phyloP scores from a whole-genome alignment of 805 yeast genomes.

The Zygosaccharomyces bailii region DNA sequence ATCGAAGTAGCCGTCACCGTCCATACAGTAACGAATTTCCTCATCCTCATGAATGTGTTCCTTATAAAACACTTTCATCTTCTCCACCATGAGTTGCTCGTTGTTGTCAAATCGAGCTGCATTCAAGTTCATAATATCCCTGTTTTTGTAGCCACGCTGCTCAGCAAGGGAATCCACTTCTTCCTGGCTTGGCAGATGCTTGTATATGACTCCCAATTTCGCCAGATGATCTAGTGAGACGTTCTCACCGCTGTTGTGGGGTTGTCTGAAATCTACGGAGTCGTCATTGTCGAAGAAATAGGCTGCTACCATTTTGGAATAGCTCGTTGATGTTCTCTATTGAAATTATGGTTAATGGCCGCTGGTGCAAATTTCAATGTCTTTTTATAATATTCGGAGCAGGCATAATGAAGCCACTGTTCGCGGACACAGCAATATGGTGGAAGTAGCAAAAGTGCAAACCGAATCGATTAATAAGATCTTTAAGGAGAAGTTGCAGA shows the following conservation, averaged over 20 bases:
- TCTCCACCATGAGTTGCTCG: slow-evolving; percentile 54
- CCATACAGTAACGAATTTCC: slow-evolving; percentile 85
- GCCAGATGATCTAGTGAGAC: slow-evolving; percentile 51
- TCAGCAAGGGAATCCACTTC: slow-evolving; percentile 65
- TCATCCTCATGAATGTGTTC: slow-evolving; percentile 97
- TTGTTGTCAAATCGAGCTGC: slow-evolving; percentile 60
- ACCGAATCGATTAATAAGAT: not conserved
- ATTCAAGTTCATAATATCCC: slow-evolving; percentile 66
- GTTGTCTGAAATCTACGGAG: slow-evolving; percentile 57
- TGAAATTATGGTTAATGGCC: not conserved
- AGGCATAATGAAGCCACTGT: slow-evolving; percentile 1
- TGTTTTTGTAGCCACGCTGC: slow-evolving; percentile 71
- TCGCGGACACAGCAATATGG: not conserved
- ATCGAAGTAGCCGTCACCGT: slow-evolving; percentile 91
- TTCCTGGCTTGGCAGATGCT: slow-evolving; percentile 44
- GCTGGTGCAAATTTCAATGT: not conserved
- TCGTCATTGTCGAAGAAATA: slow-evolving; percentile 66
- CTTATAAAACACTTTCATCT: slow-evolving; percentile 65
- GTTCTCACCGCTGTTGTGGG: slow-evolving; percentile 64
- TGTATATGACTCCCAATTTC: slow-evolving; percentile 67
- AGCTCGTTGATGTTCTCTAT: not conserved
- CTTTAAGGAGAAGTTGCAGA: no score
- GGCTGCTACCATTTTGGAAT: slow-evolving; percentile 40
- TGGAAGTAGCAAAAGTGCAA: not conserved
- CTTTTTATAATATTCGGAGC: slow-evolving; percentile 1